phyloP scores from a whole-genome alignment of 2,329 filamentous ascomycete species.

The Fonsecaea erecta region DNA sequence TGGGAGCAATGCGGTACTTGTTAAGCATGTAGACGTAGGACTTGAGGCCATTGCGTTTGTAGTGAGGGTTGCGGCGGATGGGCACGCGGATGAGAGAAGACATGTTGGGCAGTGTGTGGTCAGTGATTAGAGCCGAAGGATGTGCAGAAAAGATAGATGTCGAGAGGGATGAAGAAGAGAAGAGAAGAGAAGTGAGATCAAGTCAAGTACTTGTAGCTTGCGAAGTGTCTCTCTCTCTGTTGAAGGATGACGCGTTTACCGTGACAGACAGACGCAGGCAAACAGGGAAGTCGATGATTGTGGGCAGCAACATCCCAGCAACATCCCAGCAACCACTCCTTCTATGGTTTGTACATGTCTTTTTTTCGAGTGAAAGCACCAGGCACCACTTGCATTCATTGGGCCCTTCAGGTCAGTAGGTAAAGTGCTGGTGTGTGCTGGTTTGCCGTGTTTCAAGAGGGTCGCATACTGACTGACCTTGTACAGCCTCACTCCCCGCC shows the following conservation, averaged over 20 bases:
- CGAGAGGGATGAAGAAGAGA: background rate
- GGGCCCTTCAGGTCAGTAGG: background rate
- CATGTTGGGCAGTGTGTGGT: background rate
- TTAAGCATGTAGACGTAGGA: slow-evolving; percentile 66
- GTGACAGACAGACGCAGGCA: background rate
- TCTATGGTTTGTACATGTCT: background rate
- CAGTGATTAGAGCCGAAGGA: background rate
- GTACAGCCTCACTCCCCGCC: background rate
- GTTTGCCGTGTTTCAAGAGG: slow-evolving; percentile 1
- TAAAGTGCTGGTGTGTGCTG: background rate
- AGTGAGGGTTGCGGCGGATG: slow-evolving; percentile 43
- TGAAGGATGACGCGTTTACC: background rate
- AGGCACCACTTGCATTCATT: too few species aligned
- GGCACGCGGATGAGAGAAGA: background rate
- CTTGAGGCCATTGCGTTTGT: slow-evolving; percentile 63
- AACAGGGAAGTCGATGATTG: background rate
- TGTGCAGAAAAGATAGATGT: background rate
- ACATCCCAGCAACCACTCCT: background rate
- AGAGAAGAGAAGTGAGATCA: background rate
- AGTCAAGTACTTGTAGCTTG: background rate
- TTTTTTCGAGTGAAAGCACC: background rate
- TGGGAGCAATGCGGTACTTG: slow-evolving; percentile 67
- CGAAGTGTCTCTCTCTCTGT: background rate
- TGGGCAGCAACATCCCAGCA: background rate
- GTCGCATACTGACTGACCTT: background rate